Base-by-base conservation (phyloP, 2,329 filamentous ascomycete species). In the Metarhizium rileyi region DNA sequence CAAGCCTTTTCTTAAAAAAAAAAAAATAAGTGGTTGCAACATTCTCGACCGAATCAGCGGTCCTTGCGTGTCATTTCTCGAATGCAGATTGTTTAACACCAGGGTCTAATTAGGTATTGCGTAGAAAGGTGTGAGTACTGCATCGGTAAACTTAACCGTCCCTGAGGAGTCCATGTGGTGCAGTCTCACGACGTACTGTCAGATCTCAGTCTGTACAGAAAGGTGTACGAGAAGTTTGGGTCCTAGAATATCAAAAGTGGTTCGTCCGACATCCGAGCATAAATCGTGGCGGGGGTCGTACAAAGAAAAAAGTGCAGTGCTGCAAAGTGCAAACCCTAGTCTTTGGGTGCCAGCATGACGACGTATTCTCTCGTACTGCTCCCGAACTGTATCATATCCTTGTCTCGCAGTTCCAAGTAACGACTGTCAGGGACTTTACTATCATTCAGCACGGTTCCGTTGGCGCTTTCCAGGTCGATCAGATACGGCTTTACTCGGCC, bases 341-440 rank as follows among this genome's bases (percentile, higher is more conserved):
- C 65, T 46, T 68, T 68, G 3, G 76, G 75, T 33, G 78, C 76
- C 51, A 96, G 76, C 87, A 97, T 93, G 52, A 97, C 67, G n/a
- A 98, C 89, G 66, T 97, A 98, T 68, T 98, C 93, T 59, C 90
- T 80, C 52, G 87, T 86, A 63, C 89, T 95, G 52, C 86, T 77
- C 9, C 90, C 93, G 69, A 98, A 94, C 61, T 81, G 81, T 51
- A 98, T 66, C 63, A 98, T 81, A 66, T 98, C 93, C 69, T 90
- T 90, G 64, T 93, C 85, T 63, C 84, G 78, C 50, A 97, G 68
- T 68, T 98, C 91, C 47, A 95, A 71, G 66, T 90, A 98, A 53
- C 90, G 77, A 61, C 86, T 86, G 14, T 79, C 75, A 2, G 87
- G 86, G 3, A 95, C 70, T 58, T 71, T 73, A 53, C 87, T 81